Evolutionary conservation across 2,329 filamentous ascomycete genomes (phyloP), one percentile per base, ranked within the genome.

Genomic region (Fusarium mexicanum): DNA sequence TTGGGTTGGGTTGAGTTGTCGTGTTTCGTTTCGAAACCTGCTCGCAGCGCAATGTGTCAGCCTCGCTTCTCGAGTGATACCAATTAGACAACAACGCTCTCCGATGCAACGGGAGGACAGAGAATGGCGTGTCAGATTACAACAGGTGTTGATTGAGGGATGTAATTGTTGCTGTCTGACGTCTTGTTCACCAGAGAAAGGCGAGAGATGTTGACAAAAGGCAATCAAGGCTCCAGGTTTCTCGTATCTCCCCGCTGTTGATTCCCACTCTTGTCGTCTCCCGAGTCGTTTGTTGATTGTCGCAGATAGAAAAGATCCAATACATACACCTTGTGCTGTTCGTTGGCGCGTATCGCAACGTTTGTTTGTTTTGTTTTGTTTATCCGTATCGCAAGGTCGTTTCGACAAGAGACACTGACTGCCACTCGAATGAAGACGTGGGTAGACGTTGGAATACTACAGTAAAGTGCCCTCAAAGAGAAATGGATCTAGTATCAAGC

Each of bases 1-100:
- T 43, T 43, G n/a, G 6, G 41, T 38, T 37, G 26, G 7, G 29
- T 47, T 38, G n/a, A 6, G 33, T 47, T 10, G 24, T 59, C 29
- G 44, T 35, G 37, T 61, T 61, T 64, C 37, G 57, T 68, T 69
- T 69, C 58, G 24, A 43, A 62, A 64, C 61, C 67, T 71, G 26
- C 24, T 54, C 20, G n/a, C 37, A 13, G 47, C 61, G 43, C 53
- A 66, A 66, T 43, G 41, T 24, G 67, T 70, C 61, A 70, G 67
- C 53, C 41, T 70, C 46, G 18, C 22, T 50, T 59, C 20, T 55
- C 14, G 31, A 14, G 43, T 57, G 33, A 53, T 70, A 50, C 33
- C 33, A 60, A 50, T 35, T 37, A 44, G 26, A 9, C 24, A 41
- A 29, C 46, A 59, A 47, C 29, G n/a, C 24, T 65, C 14, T 20